phyloP scores from a whole-genome alignment of 1,284 basidiomycete species.

The Pseudomicrostroma phylloplanum region DNA sequence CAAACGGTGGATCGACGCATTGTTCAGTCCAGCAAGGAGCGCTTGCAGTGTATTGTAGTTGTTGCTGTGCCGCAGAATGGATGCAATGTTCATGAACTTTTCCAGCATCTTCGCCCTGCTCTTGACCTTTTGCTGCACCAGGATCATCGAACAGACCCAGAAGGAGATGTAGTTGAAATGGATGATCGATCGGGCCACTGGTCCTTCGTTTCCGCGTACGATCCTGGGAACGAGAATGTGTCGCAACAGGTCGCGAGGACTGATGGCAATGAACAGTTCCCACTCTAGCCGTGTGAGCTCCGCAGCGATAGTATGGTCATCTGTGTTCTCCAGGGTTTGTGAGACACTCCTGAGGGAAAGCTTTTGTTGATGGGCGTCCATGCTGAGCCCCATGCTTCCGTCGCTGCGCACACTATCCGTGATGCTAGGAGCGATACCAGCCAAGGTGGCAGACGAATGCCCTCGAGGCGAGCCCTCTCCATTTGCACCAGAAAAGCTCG shows the following conservation, averaged over 20 bases:
- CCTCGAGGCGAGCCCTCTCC: too few species aligned
- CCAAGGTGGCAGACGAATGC: slow-evolving; percentile 4
- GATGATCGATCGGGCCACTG: slow-evolving; percentile 35
- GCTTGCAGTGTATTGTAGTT: slow-evolving; percentile 43
- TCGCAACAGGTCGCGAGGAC: slow-evolving; percentile 37
- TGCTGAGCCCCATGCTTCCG: not conserved
- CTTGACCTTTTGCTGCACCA: slow-evolving; percentile 39
- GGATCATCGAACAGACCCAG: slow-evolving; percentile 44
- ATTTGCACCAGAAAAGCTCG: not conserved
- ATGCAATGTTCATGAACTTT: slow-evolving; percentile 41
- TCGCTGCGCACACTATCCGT: not conserved
- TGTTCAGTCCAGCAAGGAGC: slow-evolving; percentile 38
- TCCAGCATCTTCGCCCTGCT: slow-evolving; percentile 38
- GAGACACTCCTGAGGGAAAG: slow-evolving; percentile 29
- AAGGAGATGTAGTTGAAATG: slow-evolving; percentile 46
- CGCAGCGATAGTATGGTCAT: slow-evolving; percentile 33
- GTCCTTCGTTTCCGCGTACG: slow-evolving; percentile 24
- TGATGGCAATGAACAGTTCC: slow-evolving; percentile 35
- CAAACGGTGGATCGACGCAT: slow-evolving; percentile 37
- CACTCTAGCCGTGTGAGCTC: slow-evolving; percentile 42
- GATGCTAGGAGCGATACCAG: slow-evolving; percentile 6
- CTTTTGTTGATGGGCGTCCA: slow-evolving; percentile 18
- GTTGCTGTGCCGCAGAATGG: slow-evolving; percentile 34
- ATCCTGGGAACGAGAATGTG: slow-evolving; percentile 36
- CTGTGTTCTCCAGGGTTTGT: slow-evolving; percentile 32